A percentile compares a stretch with the other conserved stretches of the same genome.
phyloP scores from a whole-genome alignment of 371 early-diverging fungal genomes.

The Rhizopus microsporus region DNA sequence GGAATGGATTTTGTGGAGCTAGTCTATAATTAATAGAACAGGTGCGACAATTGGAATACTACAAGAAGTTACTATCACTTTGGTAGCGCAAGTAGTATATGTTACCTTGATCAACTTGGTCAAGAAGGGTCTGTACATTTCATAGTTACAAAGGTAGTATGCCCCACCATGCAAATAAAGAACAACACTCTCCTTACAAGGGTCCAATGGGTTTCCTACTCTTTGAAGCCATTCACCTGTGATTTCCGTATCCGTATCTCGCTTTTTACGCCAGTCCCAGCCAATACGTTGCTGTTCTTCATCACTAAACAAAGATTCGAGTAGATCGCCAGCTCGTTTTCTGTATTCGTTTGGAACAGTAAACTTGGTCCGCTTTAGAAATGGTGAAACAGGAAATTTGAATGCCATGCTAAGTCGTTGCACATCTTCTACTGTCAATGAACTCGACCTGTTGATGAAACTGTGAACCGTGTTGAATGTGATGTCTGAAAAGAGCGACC shows the following conservation, averaged over 20 bases:
- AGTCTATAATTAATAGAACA: slow-evolving; percentile 75
- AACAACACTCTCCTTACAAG: slow-evolving; percentile 28
- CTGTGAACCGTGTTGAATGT: slow-evolving; percentile 36
- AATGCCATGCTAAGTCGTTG: slow-evolving; percentile 30
- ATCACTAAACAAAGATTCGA: slow-evolving; percentile 20
- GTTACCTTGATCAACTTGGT: slow-evolving; percentile 44
- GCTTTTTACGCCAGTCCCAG: slow-evolving; percentile 45
- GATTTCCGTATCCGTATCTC: slow-evolving; percentile 20
- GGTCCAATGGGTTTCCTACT: slow-evolving; percentile 18
- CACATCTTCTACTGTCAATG: slow-evolving; percentile 41
- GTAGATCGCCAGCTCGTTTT: slow-evolving; percentile 26
- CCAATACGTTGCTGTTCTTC: slow-evolving; percentile 32
- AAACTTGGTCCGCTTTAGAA: slow-evolving; percentile 22
- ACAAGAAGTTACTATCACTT: neutral
- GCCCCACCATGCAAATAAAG: slow-evolving; percentile 77
- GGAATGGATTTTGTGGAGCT: slow-evolving; percentile 84
- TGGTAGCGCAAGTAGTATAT: neutral
- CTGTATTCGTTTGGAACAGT: slow-evolving; percentile 32
- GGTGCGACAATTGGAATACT: slow-evolving; percentile 33
- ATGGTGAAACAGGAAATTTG: slow-evolving; percentile 32
- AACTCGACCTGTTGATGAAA: slow-evolving; percentile 28
- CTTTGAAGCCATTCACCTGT: slow-evolving; percentile 45
- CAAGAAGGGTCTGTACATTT: slow-evolving; percentile 48
- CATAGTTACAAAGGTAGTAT: slow-evolving; percentile 55
- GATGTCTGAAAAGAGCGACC: slow-evolving; percentile 41